Evolutionary conservation across 768 basidiomycete species (phyloP).

Genomic region (Pleurotus cornucopiae): DNA sequence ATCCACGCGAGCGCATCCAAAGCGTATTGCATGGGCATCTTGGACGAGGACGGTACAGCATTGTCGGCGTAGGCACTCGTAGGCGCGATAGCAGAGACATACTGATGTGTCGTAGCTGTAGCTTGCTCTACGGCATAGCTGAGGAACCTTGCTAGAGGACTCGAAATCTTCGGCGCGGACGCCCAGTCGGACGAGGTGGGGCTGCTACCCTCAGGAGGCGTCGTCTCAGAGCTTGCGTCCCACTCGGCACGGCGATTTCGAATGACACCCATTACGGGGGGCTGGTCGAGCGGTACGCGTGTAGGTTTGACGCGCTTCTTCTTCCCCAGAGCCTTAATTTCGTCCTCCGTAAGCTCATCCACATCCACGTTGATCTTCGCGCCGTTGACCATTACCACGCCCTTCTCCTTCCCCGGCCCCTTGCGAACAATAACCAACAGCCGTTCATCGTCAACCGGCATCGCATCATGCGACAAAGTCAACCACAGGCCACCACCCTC

Average conservation of each 20-base stretch:
- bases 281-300: slow-evolving; percentile 91
- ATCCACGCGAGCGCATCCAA: slow-evolving; percentile 81
- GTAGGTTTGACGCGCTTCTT: slow-evolving; percentile 83
- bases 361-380: slow-evolving; percentile 79
- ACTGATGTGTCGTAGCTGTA: slow-evolving; percentile 66
- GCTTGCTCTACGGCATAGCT: slow-evolving; percentile 75
- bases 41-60: slow-evolving; percentile 46
- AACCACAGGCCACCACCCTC: slow-evolving; percentile 95
- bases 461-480: slow-evolving; percentile 80
- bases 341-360: slow-evolving; percentile 82
- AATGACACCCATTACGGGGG: slow-evolving; percentile 72
- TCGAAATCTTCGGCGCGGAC: slow-evolving; percentile 61
- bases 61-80: slow-evolving; percentile 36
- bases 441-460: slow-evolving; percentile 75
- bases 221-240: slow-evolving; percentile 47
- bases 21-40: slow-evolving; percentile 74
- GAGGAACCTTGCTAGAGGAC: slow-evolving; percentile 68
- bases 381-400: slow-evolving; percentile 86
- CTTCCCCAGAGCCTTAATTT: slow-evolving; percentile 78
- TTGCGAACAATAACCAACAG: slow-evolving; percentile 71
- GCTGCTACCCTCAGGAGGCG: slow-evolving; percentile 14
- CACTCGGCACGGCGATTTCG: slow-evolving; percentile 69
- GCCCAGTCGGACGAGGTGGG: slow-evolving; percentile 34
- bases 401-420: slow-evolving; percentile 76
- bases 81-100: slow-evolving; percentile 75